Evolutionary conservation across 306 rosid species (phyloP).

Genomic region (Ceratonia siliqua): DNA sequence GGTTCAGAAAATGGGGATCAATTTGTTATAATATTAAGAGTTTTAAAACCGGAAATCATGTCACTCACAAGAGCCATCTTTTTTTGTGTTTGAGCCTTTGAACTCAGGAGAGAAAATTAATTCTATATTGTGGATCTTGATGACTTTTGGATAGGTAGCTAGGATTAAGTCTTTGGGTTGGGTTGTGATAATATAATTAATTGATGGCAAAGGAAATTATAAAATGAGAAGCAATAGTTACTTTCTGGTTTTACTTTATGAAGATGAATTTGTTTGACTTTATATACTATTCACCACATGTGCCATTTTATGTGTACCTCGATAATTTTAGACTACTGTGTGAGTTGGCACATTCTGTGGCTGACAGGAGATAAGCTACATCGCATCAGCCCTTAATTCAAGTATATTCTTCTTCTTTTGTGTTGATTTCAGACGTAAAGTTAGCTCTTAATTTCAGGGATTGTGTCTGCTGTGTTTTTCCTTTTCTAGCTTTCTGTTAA

Average conservation of each 20-base stretch:
- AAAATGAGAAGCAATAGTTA: not conserved
- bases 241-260: not conserved
- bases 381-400: not conserved
- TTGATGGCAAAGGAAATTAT: not conserved
- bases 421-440: no score
- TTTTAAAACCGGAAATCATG: not conserved
- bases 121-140: constrained; percentile 5
- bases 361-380: not conserved
- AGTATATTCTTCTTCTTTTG: not conserved
- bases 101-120: not conserved
- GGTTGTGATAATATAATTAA: not conserved
- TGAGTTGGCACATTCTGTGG: not conserved
- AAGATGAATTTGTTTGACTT: constrained; percentile 15
- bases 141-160: constrained; percentile 8
- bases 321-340: not conserved
- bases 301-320: not conserved
- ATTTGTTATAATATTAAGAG: not conserved
- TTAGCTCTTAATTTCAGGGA: no score
- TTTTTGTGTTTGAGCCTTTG: not conserved
- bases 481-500: no score
- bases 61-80: not conserved
- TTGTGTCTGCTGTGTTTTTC: no score
- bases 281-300: not conserved
- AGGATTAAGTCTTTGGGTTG: not conserved
- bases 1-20: constrained; percentile 4